Base-by-base conservation (phyloP, 257 asterid species). In the Ehretia macrophylla region DNA sequence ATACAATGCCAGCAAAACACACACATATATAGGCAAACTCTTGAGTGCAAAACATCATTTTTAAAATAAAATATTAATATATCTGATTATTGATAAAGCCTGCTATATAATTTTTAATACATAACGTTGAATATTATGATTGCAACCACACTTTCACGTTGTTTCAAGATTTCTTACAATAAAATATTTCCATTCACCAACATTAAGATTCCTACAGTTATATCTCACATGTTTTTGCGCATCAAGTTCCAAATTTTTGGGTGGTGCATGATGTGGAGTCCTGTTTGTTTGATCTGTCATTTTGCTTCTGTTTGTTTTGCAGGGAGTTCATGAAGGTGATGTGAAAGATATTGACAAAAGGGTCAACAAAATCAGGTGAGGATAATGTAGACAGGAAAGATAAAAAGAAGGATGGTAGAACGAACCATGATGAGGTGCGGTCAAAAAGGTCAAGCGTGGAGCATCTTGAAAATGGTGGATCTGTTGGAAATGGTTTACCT, bases 291-390 rank as follows among this genome's bases (percentile, higher is more conserved):
- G 65, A 66, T 64, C 32, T 19, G 55, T 48, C 14, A 21, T 8
- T 46, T 59, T 10, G 10, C 27, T 39, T 23, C 9, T 23, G 51
- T 68, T 64, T 62, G 44, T 55, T 73, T 63, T 65, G 45, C 80
- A 88, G 99, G 85, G 68, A 64, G 67, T 69, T 58, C 35, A 47
- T n/a, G 63, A 74, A 37, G 81, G 59, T 23, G 32, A 58, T 56
- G 53, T 20, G 66, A 61, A 70, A 56, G 58, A 59, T 55, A 71
- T 44, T 35, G 66, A 63, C 54, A 66, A 64, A n/a, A 65, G 70
- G 60, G 35, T 42, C 60, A 32, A 62, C 39, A 60, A 64, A 58
- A 56, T 58, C 46, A 23, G 75, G 64, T 20, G 70, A 65, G 65
- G 80, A 74, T 45, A 58, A 55, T 64, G 40, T 56, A 18, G 72